A percentile compares a stretch with the other conserved stretches of the same genome.
Evolutionary conservation across 352 stramenopile genomes (phyloP).

Genomic region (Pilasporangium apinafurcum): DNA sequence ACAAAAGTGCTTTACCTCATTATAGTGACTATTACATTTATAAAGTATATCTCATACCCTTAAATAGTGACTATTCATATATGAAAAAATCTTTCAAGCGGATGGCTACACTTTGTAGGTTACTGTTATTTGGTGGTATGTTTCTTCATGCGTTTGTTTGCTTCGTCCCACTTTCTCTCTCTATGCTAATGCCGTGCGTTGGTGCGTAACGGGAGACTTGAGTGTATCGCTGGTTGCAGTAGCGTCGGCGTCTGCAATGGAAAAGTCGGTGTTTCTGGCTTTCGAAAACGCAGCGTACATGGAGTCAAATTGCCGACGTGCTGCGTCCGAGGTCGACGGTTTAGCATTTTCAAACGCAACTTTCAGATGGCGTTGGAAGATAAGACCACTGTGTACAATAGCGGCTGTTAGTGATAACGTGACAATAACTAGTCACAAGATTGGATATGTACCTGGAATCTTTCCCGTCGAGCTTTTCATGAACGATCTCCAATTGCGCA

Average conservation of each 20-base stretch:
- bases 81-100: too few relatives aligned
- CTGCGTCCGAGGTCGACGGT: constrained; percentile 55
- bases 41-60: background rate
- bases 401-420: too few relatives aligned
- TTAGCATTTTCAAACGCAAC: constrained; percentile 59
- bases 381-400: too few relatives aligned
- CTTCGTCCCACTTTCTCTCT: too few relatives aligned
- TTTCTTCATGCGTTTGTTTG: too few relatives aligned
- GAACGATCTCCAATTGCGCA: constrained; percentile 91
- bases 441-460: constrained; percentile 42
- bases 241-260: constrained; percentile 40
- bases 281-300: constrained; percentile 71
- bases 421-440: too few relatives aligned
- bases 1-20: background rate
- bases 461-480: constrained; percentile 76
- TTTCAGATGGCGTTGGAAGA: constrained; percentile 52
- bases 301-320: constrained; percentile 54
- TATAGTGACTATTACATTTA: background rate
- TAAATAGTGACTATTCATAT: background rate
- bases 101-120: background rate
- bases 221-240: constrained; percentile 35
- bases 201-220: constrained; percentile 50
- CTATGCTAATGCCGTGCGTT: constrained; percentile 64
- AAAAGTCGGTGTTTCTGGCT: constrained; percentile 64
- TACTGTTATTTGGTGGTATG: too few relatives aligned